Conservation (phyloP, 352 stramenopile genomes). For the Phytophthora parvispora region DNA sequence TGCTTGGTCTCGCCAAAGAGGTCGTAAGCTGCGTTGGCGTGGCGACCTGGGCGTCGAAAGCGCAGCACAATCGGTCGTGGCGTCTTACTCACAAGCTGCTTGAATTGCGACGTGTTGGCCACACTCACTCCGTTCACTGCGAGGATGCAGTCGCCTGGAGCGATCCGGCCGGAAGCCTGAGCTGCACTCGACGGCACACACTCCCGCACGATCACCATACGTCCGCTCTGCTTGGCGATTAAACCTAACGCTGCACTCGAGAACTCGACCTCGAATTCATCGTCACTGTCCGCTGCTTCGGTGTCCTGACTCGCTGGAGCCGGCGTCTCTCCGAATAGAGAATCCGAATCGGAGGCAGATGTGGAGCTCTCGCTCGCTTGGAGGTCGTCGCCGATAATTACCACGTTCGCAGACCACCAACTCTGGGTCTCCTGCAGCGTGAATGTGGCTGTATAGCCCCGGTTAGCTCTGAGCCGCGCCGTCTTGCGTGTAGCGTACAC, state of each 20-base stretch:
- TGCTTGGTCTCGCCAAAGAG: conserved; percentile 73
- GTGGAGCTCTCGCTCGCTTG: conserved; percentile 44
- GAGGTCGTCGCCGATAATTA: conserved; percentile 87
- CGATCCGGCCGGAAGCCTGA: conserved; percentile 61
- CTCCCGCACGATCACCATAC: conserved; percentile 76
- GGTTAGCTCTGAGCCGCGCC: conserved; percentile 74
- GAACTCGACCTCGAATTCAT: conserved; percentile 87
- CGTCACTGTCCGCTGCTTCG: conserved; percentile 11
- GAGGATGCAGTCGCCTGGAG: conserved; percentile 73
- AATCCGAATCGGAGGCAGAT: conserved; percentile 17
- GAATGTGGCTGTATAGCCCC: conserved; percentile 87
- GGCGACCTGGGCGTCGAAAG: conserved; percentile 60
- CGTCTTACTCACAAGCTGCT: conserved; percentile 64
- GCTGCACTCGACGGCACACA: conserved; percentile 70
- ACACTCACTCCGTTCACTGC: conserved; percentile 76
- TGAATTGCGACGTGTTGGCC: conserved; percentile 79
- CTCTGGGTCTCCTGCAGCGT: conserved; percentile 83
- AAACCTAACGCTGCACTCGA: conserved; percentile 63
- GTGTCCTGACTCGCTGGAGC: conserved; percentile 1
- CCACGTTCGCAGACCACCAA: conserved; percentile 86
- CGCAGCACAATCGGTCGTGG: conserved; percentile 77
- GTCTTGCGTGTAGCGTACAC: conserved; percentile 86
- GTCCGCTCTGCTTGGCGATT: conserved; percentile 74
- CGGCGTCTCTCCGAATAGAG: conserved; percentile 41
- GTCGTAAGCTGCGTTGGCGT: conserved; percentile 60